Percentiles rank a stretch among this genome's conserved stretches.
These are phyloP conservation scores for Chlamydomonas asymmetrica DNA, from an alignment of 139 green algal genomes.

Conservation along the genomic window DNA sequence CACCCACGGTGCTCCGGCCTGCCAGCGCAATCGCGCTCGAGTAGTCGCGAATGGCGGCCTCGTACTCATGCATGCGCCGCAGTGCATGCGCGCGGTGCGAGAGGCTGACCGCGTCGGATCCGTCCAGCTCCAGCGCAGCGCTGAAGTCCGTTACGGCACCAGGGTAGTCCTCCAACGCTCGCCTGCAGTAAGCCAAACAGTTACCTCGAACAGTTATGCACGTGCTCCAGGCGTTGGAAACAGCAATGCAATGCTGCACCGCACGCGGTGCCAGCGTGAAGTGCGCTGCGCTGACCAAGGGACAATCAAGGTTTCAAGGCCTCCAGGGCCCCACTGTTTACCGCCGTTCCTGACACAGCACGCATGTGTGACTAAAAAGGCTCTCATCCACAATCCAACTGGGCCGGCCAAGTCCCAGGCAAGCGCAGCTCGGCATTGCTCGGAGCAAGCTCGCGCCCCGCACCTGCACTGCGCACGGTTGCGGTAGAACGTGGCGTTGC, in stretches of 20 bases:
- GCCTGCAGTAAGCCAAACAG: background rate
- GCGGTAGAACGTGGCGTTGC: conserved; percentile 37
- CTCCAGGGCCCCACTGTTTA: background rate
- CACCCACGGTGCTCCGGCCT: background rate
- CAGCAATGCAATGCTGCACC: background rate
- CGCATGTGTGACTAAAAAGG: background rate
- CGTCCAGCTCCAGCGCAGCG: conserved; percentile 26
- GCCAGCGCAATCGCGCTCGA: background rate
- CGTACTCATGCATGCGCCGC: conserved; percentile 69
- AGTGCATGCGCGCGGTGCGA: conserved; percentile 32
- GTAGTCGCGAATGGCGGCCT: conserved; percentile 71
- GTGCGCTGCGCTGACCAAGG: background rate
- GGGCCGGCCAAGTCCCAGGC: background rate
- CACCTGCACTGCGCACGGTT: conserved; percentile 50
- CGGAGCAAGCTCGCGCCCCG: conserved; percentile 5
- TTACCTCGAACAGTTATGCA: too few species aligned
- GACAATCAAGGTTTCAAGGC: background rate
- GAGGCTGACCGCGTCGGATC: conserved; percentile 22
- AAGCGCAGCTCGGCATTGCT: background rate
- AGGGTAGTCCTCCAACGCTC: conserved; percentile 6
- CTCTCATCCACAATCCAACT: background rate
- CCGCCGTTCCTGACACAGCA: background rate
- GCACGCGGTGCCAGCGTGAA: background rate
- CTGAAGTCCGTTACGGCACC: conserved; percentile 32
- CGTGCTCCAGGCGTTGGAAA: background rate